Base-by-base conservation (phyloP, 352 stramenopile genomes). In the Stramenopiles sp. region DNA sequence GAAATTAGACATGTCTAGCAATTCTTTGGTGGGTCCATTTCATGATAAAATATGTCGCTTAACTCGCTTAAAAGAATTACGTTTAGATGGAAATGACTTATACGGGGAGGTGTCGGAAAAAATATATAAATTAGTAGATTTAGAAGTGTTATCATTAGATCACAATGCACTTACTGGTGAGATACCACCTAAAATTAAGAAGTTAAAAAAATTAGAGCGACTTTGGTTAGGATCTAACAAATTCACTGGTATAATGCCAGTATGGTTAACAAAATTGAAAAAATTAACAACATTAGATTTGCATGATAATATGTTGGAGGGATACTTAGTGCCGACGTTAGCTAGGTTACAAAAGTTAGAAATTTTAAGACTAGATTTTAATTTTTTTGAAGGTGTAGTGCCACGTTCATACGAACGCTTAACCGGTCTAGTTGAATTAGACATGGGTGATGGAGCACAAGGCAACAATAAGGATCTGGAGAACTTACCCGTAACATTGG, bases 281-380 rank as follows among this genome's bases (percentile, higher is more conserved):
- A 69, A 69, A 69, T 27, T 69, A 27, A 69, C 53, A 27, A 69
- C 53, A 27, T 27, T 69, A 69, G 53, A 69, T 27, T 27, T 69
- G 20, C 53, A 69, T 69, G 53, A 69, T 69, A 69, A 69, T 27
- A 69, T 23, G 20, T 69, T 69, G 20, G 20, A 20, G 20, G 53
- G 53, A 27, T 69, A 69, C 53, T 23, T 69, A 27, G 20, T 69
- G 53, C 53, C 53, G 20, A 69, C 53, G 20, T 27, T 69, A 27
- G 53, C 53, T 69, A 20, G 27, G 53, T 69, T 69, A 27, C 20
- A 20, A 27, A 69, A 69, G 53, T 69, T 69, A 27, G 53, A 69
- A 69, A 69, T 69, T 69, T 69, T 69, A 27, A 20, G 53, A 69
- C 27, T 69, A 69, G 53, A 69, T 69, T 69, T 69, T 27, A 69